These are phyloP conservation scores for Ilex aquifolium DNA, from an alignment of 257 asterid species.

Conservation along the genomic window DNA sequence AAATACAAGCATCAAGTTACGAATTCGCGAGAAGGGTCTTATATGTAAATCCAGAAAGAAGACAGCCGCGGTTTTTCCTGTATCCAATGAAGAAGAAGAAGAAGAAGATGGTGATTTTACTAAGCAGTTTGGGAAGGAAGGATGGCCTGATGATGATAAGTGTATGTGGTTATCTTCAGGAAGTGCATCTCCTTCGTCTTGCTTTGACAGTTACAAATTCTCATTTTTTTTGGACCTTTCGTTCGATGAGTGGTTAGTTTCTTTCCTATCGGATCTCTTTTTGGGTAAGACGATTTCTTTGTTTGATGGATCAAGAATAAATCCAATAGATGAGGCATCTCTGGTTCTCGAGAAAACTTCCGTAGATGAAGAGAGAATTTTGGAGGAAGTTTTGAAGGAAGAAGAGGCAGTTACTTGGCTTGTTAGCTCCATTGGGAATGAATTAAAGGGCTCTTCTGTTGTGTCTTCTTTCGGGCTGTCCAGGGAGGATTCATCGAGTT, in stretches of 20 bases:
- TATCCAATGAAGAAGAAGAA: not conserved
- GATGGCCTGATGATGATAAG: slow-evolving; percentile 6
- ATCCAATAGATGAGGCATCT: slow-evolving; percentile 6
- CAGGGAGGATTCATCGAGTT: not conserved
- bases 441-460: not conserved
- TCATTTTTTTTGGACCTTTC: slow-evolving; percentile 7
- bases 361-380: not conserved
- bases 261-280: not conserved
- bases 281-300: not conserved
- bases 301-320: slow-evolving; percentile 9
- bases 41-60: slow-evolving; percentile 13
- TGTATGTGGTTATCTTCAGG: slow-evolving; percentile 13
- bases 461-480: not conserved
- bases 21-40: slow-evolving; percentile 2
- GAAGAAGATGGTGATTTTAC: not conserved
- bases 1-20: slow-evolving; percentile 1
- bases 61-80: not conserved
- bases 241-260: slow-evolving; percentile 11
- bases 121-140: slow-evolving; percentile 1
- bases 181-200: slow-evolving; percentile 16
- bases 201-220: slow-evolving; percentile 7
- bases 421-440: not conserved
- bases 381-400: not conserved
- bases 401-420: slow-evolving; percentile 7
- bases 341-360: not conserved